Conservation (phyloP, 2,329 filamentous ascomycete genomes). For the Verticillium longisporum region DNA sequence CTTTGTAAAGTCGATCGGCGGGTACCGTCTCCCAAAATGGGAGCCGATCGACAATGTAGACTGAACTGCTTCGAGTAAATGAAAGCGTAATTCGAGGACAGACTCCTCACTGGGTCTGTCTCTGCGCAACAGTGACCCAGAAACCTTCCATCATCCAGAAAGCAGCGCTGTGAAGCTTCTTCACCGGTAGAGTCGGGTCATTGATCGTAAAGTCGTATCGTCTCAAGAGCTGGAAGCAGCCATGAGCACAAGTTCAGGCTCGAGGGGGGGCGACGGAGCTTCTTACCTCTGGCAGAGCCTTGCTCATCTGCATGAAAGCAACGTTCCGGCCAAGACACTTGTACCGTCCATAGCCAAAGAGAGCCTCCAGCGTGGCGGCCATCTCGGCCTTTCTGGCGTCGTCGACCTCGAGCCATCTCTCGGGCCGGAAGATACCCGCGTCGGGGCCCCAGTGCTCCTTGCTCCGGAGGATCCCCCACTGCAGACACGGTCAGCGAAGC, state of each 20-base stretch:
- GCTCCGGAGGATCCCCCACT: constrained; percentile 16
- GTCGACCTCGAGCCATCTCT: constrained; percentile 42
- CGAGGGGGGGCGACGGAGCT: not conserved
- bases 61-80: not conserved
- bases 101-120: not conserved
- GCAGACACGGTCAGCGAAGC: not conserved
- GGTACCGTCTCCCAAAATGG: not conserved
- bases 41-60: not conserved
- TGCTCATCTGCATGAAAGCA: constrained; percentile 41
- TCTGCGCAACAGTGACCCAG: constrained; percentile 21
- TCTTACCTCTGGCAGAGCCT: constrained; percentile 38
- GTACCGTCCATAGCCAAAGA: constrained; percentile 39
- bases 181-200: constrained; percentile 25
- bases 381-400: constrained; percentile 24
- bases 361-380: constrained; percentile 28
- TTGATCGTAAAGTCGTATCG: constrained; percentile 25
- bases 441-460: constrained; percentile 44
- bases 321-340: constrained; percentile 39
- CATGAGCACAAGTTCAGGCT: not conserved
- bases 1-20: not conserved
- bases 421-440: constrained; percentile 47
- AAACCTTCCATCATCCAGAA: constrained; percentile 28
- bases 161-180: constrained; percentile 20
- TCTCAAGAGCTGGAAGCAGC: constrained; percentile 18
- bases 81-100: too few species aligned